Evolutionary conservation across 2,329 filamentous ascomycete species (phyloP).

Genomic region (Ophiostoma populinum): DNA sequence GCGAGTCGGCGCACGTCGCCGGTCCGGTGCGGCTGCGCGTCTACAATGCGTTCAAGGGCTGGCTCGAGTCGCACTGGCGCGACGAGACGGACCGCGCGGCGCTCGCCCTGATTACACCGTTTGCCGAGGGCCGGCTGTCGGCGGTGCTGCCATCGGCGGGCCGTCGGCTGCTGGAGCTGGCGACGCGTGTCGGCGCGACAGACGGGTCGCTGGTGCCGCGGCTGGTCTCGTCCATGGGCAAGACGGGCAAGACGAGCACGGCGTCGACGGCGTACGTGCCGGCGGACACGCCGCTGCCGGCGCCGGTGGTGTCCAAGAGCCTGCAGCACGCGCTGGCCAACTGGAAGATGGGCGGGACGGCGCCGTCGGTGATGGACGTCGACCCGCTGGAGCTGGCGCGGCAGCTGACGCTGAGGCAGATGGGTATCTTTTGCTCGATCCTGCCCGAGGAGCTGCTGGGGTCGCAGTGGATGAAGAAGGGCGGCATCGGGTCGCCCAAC

Average conservation of each 20-base stretch:
- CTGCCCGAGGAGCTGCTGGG: constrained; percentile 80
- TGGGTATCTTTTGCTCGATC: constrained; percentile 79
- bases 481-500: constrained; percentile 62
- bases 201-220: constrained; percentile 66
- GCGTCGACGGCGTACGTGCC: constrained; percentile 54
- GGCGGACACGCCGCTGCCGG: constrained; percentile 53
- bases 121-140: constrained; percentile 58
- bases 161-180: constrained; percentile 62
- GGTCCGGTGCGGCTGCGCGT: constrained; percentile 74
- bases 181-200: constrained; percentile 55
- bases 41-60: constrained; percentile 93
- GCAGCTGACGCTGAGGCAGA: constrained; percentile 85
- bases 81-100: constrained; percentile 64
- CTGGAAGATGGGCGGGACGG: constrained; percentile 52
- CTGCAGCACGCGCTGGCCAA: constrained; percentile 55
- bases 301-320: constrained; percentile 54
- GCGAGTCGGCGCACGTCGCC: constrained; percentile 56
- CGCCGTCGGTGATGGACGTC: constrained; percentile 70
- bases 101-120: constrained; percentile 57
- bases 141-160: constrained; percentile 58
- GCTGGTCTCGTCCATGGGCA: constrained; percentile 70
- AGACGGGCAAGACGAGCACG: constrained; percentile 70
- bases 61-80: constrained; percentile 93
- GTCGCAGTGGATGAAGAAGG: constrained; percentile 87
- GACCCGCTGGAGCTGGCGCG: constrained; percentile 81